Base-by-base conservation (phyloP, 352 stramenopile species). In the Sclerospora graminicola region DNA sequence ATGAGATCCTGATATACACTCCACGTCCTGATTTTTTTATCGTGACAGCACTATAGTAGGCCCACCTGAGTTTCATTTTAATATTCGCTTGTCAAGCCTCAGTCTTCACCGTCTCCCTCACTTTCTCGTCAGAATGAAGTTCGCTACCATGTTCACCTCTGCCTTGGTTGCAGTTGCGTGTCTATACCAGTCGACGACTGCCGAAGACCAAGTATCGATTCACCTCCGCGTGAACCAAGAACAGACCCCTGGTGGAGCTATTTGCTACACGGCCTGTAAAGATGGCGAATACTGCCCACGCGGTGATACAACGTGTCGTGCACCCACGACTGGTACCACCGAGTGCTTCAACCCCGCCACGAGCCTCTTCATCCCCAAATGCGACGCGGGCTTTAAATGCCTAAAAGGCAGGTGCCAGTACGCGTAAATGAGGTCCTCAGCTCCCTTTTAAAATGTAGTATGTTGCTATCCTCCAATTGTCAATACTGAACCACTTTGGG, bases 261-360 rank as follows among this genome's bases (percentile, higher is more conserved):
- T 55, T 20, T 63, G 54, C 43, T 64, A 68, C 59, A 38, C 29
- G 32, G 6, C 23, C 6, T 68, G 59, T 20, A 8, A 35, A 7
- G 24, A 32, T 8, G 59, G 54, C 16, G 28, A 51, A 39, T 65
- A 62, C 54, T 69, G 59, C 45, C 42, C 48, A 9, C 34, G 27
- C 14, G 47, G 51, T 10, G 31, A 45, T 16, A 54, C 27, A 16
- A 15, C 21, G 14, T 68, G 59, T 40, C 49, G 39, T 33, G 8
- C 23, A 1, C 54, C 59, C 5, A 34, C 26, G 0, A 13, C 16
- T 14, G 26, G 11, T 6, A n/a, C n/a, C n/a, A n/a, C n/a, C n/a
- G 23, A 58, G 39, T 68, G 59, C 50, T 68, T 64, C 39, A 62
- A 68, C 50, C 54, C 59, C 9, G 45, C 49, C 13, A 61, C 45